phyloP scores from a whole-genome alignment of 176 grass and related monocot genomes.

The Echinochloa phyllopogon region DNA sequence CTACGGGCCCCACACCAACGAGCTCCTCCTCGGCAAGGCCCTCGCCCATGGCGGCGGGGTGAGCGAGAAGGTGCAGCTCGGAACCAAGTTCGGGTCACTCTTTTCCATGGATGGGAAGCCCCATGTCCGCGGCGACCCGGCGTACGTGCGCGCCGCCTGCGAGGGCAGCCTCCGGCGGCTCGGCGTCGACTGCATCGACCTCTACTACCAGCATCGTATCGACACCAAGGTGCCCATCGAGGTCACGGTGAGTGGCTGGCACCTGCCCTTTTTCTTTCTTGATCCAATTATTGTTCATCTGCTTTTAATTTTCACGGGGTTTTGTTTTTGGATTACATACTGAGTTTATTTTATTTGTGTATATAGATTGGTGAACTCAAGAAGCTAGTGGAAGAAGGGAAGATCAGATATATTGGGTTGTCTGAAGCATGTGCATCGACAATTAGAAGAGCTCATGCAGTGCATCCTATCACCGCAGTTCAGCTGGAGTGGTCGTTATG shows the following conservation, averaged over 20 bases:
- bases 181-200: constrained; percentile 58
- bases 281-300: too few relatives aligned
- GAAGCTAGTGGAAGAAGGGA: constrained; percentile 72
- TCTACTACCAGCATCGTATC: constrained; percentile 66
- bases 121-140: constrained; percentile 39
- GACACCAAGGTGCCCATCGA: constrained; percentile 53
- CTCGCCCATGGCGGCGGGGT: not conserved
- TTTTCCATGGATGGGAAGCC: not conserved
- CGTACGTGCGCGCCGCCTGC: constrained; percentile 48
- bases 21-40: constrained; percentile 69
- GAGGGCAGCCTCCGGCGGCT: constrained; percentile 57
- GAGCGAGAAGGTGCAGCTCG: constrained; percentile 61
- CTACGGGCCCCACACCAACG: constrained; percentile 78
- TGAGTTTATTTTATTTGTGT: not conserved
- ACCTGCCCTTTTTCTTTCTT: not conserved
- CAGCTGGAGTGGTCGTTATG: constrained; percentile 76
- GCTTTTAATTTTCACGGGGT: too few relatives aligned
- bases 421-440: constrained; percentile 68
- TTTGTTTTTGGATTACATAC: too few relatives aligned
- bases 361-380: constrained; percentile 64
- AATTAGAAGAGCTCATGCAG: constrained; percentile 64
- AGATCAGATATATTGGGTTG: constrained; percentile 71
- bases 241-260: constrained; percentile 19
- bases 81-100: constrained; percentile 63
- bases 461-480: constrained; percentile 67